A percentile compares a stretch with the other conserved stretches of the same genome.
phyloP scores from a whole-genome alignment of 768 basidiomycete genomes.

The Mycena belliarum region DNA sequence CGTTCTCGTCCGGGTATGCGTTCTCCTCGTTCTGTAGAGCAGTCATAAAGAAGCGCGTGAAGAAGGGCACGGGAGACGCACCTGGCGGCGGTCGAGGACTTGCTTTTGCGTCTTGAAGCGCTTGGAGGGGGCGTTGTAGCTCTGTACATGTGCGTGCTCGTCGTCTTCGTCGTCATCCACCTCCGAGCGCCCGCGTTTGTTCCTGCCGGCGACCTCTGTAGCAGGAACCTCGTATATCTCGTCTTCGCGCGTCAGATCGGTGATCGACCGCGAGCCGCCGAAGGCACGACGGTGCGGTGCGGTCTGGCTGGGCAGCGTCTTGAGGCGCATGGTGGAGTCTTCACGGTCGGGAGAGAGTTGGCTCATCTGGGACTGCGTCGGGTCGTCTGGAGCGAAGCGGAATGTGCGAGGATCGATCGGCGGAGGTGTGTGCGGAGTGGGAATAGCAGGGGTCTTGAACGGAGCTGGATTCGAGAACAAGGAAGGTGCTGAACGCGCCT shows the following conservation, averaged over 20 bases:
- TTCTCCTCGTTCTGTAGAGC: not conserved
- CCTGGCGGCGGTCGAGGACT: not conserved
- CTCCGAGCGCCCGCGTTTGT: conserved; percentile 11
- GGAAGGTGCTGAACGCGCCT: conserved; percentile 2
- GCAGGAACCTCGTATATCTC: conserved; percentile 8
- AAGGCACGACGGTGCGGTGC: conserved; percentile 13
- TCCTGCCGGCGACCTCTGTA: not conserved
- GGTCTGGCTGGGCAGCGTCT: conserved; percentile 7
- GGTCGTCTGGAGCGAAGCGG: not conserved
- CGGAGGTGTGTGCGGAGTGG: conserved; percentile 1
- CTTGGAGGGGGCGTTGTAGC: conserved; percentile 3
- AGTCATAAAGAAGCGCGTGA: not conserved
- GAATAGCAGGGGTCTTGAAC: conserved; percentile 16
- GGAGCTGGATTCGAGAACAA: conserved; percentile 5
- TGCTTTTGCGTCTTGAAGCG: conserved; percentile 10
- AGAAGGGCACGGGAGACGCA: not conserved
- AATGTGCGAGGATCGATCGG: not conserved
- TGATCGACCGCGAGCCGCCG: not conserved
- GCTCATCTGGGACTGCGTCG: not conserved
- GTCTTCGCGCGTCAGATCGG: conserved; percentile 5
- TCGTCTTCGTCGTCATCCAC: conserved; percentile 11
- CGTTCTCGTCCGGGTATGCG: conserved; percentile 3
- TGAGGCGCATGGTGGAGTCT: not conserved
- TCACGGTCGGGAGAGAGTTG: not conserved
- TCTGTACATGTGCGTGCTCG: not conserved